A percentile compares a stretch with the other conserved stretches of the same genome.
phyloP scores from a whole-genome alignment of 345 rosid genomes.

The Trapa bicornis region DNA sequence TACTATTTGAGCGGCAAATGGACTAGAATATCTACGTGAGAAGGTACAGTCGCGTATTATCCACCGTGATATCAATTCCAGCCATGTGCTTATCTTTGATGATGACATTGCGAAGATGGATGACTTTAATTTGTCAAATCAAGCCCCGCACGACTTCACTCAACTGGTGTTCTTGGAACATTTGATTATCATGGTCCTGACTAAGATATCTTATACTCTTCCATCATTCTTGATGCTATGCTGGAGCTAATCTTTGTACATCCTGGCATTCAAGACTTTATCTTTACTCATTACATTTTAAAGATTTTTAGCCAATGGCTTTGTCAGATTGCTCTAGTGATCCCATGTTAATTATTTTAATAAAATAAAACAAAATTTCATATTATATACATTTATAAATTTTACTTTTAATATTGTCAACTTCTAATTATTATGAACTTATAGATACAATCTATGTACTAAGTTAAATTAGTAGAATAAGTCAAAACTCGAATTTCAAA shows the following conservation, averaged over 20 bases:
- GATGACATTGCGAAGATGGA: constrained; percentile 82
- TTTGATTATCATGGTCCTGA: constrained; percentile 98
- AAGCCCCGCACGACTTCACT: constrained; percentile 94
- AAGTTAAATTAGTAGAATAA: too few species aligned
- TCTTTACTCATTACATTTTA: too few species aligned
- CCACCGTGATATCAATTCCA: constrained; percentile 85
- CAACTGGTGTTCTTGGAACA: constrained; percentile 90
- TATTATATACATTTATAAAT: too few species aligned
- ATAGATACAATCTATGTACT: too few species aligned
- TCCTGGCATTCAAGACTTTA: too few species aligned
- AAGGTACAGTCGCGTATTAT: constrained; percentile 59
- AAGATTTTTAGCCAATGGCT: too few species aligned
- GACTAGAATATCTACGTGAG: constrained; percentile 92
- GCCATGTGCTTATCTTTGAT: constrained; percentile 70
- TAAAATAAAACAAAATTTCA: too few species aligned
- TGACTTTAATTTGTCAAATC: constrained; percentile 86
- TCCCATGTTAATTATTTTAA: too few species aligned
- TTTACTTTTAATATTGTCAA: too few species aligned
- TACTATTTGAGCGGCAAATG: constrained; percentile 82
- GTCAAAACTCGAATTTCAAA: too few species aligned
- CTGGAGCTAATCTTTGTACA: not conserved
- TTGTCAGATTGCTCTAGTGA: not conserved
- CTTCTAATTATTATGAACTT: too few species aligned
- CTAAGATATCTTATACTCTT: constrained; percentile 27
- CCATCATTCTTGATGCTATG: not conserved